Base-by-base conservation (phyloP, 2,329 filamentous ascomycete species). In the Colletotrichum zoysiae region DNA sequence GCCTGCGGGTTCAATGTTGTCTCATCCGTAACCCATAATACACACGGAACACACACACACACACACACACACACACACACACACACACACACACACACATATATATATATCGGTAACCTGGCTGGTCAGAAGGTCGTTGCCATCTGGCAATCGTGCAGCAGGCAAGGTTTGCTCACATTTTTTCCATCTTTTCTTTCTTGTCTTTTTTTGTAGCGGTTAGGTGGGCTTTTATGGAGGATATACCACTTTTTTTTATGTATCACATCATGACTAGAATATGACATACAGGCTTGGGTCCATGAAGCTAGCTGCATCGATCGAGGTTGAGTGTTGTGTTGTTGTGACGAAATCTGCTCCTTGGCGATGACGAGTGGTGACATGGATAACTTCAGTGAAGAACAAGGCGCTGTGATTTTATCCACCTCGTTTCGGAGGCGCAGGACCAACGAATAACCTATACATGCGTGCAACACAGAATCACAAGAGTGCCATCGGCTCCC, bases 161-260 rank as follows among this genome's bases (percentile, higher is more conserved):
- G 63, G 59, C 42, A 11, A 26, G 38, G 40, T 44, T 58, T 58
- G 35, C 35, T 26, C 8, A 26, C 5, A 6, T 30, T 53, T 16
- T 9, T 8, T 51, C 44, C 23, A 7, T 11, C 56, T 68, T 26
- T 23, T 55, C 59, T 63, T 60, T 16, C 26, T 26, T 8, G 0
- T 26, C n/a, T 16, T 26, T 12, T 50, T 55, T 33, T 14, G 33
- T 12, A 70, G 53, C 69, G 48, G 42, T 30, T 59, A 70, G 33
- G 33, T 46, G 55, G 59, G 16, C 33, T 63, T 63, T 59, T 51
- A 65, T 65, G 70, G 70, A 73, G 70, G 70, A 73, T 73, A 73
- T 73, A 73, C 70, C 70, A 73, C 66, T 70, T 73, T 70, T 65
- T n/a, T 65, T n/a, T 69, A 71, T 23, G 53, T 42, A 42, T 51